Evolutionary conservation across 2,329 filamentous ascomycete species (phyloP).

Genomic region (Sporothrix schenckii): DNA sequence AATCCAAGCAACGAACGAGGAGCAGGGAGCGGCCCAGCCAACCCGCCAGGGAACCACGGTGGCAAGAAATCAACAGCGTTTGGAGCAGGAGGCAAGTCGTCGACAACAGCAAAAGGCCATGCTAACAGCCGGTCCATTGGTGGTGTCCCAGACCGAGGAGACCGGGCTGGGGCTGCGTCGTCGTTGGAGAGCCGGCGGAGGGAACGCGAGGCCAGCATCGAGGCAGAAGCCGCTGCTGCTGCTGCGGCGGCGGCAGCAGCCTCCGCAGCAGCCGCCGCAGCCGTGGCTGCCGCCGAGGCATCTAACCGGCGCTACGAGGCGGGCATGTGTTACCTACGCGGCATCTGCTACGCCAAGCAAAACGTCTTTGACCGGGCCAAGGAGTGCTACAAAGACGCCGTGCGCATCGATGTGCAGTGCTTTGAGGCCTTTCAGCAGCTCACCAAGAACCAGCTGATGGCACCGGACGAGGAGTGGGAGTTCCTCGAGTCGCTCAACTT

Average conservation of each 20-base stretch:
- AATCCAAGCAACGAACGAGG: conserved; percentile 37
- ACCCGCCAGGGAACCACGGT: not conserved
- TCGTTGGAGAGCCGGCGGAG: conserved; percentile 60
- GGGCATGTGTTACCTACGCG: conserved; percentile 93
- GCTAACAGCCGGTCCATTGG: conserved; percentile 16
- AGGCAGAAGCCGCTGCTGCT: conserved; percentile 22
- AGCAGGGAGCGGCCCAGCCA: conserved; percentile 41
- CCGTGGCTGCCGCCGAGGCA: conserved; percentile 34
- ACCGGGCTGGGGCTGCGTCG: conserved; percentile 45
- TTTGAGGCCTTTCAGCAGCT: conserved; percentile 98
- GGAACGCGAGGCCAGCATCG: conserved; percentile 26
- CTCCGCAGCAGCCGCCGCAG: conserved; percentile 27
- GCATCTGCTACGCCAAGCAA: conserved; percentile 93
- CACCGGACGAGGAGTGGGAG: conserved; percentile 83
- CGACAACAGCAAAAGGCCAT: conserved; percentile 25
- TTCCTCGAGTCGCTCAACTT: conserved; percentile 91
- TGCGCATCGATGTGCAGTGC: conserved; percentile 95
- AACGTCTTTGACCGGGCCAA: conserved; percentile 97
- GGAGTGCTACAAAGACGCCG: conserved; percentile 97
- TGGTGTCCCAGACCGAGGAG: conserved; percentile 5
- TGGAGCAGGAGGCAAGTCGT: conserved; percentile 33
- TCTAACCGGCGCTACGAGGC: conserved; percentile 83
- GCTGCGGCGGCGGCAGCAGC: conserved; percentile 21
- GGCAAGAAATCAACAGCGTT: conserved; percentile 24
- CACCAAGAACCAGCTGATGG: conserved; percentile 93